Evolutionary conservation across 2,329 filamentous ascomycete species (phyloP).

Genomic region (Pleomassaria siparia): DNA sequence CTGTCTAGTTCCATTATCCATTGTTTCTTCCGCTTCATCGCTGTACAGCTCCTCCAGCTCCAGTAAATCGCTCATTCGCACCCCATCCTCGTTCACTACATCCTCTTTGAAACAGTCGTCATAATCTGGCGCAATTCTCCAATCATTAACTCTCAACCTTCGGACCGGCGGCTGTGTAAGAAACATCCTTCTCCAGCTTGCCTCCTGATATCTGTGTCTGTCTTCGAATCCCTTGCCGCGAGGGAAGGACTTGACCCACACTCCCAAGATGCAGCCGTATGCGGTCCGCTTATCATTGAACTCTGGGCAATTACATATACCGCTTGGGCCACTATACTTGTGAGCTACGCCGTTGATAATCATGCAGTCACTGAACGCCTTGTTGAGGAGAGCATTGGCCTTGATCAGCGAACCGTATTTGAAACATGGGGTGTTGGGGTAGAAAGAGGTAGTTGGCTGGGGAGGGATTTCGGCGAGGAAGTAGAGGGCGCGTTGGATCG

Average conservation of each 20-base stretch:
- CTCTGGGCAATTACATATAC: too few species aligned
- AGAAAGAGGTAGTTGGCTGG: background rate
- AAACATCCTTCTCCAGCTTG: constrained; percentile 13
- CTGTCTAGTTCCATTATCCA: too few species aligned
- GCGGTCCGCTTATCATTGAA: too few species aligned
- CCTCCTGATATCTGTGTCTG: constrained; percentile 2
- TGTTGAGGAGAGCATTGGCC: constrained; percentile 11
- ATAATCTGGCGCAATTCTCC: constrained; percentile 9
- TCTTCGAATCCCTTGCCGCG: background rate
- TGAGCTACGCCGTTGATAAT: background rate
- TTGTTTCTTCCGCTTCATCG: background rate
- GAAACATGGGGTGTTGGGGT: too few species aligned
- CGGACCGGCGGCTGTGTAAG: constrained; percentile 8
- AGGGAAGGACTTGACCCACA: background rate
- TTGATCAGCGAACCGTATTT: background rate
- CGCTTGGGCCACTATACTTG: too few species aligned
- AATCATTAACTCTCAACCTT: constrained; percentile 1
- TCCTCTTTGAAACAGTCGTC: constrained; percentile 7
- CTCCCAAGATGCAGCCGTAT: too few species aligned
- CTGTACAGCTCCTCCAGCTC: constrained; percentile 3
- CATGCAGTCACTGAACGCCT: constrained; percentile 8
- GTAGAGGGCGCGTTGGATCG: constrained; percentile 13
- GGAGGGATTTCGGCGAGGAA: constrained; percentile 11
- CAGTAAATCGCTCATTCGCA: constrained; percentile 5
- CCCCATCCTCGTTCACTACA: constrained; percentile 5